These are phyloP conservation scores for Obelidium mucronatum DNA, from an alignment of 192 early-diverging fungal species.

Conservation along the genomic window DNA sequence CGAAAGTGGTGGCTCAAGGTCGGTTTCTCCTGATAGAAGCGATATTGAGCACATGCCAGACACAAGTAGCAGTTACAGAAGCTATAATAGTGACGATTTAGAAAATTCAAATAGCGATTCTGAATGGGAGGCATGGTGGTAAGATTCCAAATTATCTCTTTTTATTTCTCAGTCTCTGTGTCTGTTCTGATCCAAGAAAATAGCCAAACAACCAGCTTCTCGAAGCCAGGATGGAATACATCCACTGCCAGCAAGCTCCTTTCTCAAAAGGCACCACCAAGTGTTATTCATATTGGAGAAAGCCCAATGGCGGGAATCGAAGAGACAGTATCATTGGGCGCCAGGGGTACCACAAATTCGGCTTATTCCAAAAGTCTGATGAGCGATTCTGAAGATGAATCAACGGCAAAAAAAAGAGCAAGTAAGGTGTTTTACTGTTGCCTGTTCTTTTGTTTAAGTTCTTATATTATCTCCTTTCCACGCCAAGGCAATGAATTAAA, in stretches of 20 bases:
- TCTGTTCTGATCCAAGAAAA: background rate
- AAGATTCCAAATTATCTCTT: slow-evolving; percentile 18
- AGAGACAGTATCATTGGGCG: background rate
- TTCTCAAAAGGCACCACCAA: slow-evolving; percentile 40
- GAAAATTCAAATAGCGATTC: slow-evolving; percentile 12
- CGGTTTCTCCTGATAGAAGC: background rate
- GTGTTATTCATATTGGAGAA: slow-evolving; percentile 52
- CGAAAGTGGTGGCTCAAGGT: too few relatives aligned
- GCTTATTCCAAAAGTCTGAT: background rate
- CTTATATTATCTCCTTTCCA: too few relatives aligned
- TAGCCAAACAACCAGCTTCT: slow-evolving; percentile 28
- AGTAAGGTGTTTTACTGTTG: too few relatives aligned
- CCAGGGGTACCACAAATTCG: background rate
- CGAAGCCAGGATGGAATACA: slow-evolving; percentile 42
- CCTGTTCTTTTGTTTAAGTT: too few relatives aligned
- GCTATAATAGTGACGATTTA: background rate
- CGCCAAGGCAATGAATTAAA: background rate
- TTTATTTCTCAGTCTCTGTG: background rate
- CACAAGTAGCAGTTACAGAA: background rate
- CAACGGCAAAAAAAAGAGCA: background rate
- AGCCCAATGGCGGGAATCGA: background rate
- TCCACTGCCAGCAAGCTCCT: slow-evolving; percentile 51
- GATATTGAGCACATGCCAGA: background rate
- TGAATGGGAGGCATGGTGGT: slow-evolving; percentile 54
- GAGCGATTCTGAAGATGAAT: background rate